phyloP scores from a whole-genome alignment of 2,329 filamentous ascomycete genomes.

The Hirsutella thompsonii region DNA sequence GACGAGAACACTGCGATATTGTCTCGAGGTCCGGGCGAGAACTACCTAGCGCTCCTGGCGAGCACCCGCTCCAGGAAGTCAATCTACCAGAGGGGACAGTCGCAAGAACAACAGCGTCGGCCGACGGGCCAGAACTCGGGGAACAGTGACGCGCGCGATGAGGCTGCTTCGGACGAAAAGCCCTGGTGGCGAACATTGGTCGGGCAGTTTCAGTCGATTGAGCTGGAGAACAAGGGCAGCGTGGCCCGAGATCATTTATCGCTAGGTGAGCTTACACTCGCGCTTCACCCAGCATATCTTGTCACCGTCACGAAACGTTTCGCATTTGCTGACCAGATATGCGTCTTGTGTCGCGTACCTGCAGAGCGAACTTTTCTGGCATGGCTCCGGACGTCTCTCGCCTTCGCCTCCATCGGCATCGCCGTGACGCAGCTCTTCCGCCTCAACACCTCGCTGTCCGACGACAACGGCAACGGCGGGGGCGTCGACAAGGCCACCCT shows the following conservation, averaged over 20 bases:
- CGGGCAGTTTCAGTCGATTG: slow-evolving; percentile 44
- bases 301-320: no score
- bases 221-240: slow-evolving; percentile 76
- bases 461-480: slow-evolving; percentile 10
- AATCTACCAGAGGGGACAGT: slow-evolving; percentile 5
- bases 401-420: slow-evolving; percentile 72
- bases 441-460: slow-evolving; percentile 53
- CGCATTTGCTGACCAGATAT: neutral
- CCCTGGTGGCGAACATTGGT: slow-evolving; percentile 39
- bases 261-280: slow-evolving; percentile 40
- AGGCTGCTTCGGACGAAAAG: neutral
- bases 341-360: neutral
- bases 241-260: slow-evolving; percentile 75
- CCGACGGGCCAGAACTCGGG: neutral
- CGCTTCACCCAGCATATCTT: neutral
- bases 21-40: slow-evolving; percentile 18
- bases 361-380: slow-evolving; percentile 74
- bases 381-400: slow-evolving; percentile 71
- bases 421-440: slow-evolving; percentile 77
- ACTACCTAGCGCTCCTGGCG: slow-evolving; percentile 26
- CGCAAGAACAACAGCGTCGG: neutral
- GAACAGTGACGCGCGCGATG: neutral
- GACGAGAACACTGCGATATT: slow-evolving; percentile 31
- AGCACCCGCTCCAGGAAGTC: slow-evolving; percentile 6
- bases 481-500: slow-evolving; percentile 30